These are phyloP conservation scores for Aspergillus tamarii DNA, from an alignment of 2,329 filamentous ascomycete genomes.

Conservation along the genomic window DNA sequence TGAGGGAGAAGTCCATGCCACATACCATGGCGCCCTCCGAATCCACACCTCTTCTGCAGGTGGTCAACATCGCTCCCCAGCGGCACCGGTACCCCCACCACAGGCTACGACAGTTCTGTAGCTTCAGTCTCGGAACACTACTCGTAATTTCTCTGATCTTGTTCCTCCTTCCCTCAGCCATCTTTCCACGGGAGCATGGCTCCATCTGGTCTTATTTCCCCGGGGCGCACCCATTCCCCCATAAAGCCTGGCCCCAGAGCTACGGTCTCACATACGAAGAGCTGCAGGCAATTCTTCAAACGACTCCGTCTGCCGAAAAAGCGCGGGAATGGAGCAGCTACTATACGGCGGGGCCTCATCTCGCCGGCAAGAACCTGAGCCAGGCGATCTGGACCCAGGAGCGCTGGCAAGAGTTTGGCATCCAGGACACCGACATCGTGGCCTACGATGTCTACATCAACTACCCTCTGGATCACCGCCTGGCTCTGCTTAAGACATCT, in stretches of 20 bases:
- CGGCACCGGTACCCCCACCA: constrained; percentile 48
- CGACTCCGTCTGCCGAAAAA: constrained; percentile 58
- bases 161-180: constrained; percentile 45
- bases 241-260: constrained; percentile 45
- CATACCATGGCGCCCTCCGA: constrained; percentile 40
- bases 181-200: constrained; percentile 43
- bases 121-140: constrained; percentile 40
- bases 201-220: constrained; percentile 46
- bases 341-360: constrained; percentile 74
- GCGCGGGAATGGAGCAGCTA: constrained; percentile 75
- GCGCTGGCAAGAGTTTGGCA: constrained; percentile 72
- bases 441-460: constrained; percentile 79
- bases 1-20: constrained; percentile 42
- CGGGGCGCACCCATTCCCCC: constrained; percentile 41
- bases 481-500: constrained; percentile 64
- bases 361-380: constrained; percentile 76
- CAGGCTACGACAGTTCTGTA: constrained; percentile 47
- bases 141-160: constrained; percentile 44
- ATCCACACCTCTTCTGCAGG: constrained; percentile 45
- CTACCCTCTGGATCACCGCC: constrained; percentile 71
- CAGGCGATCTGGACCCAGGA: constrained; percentile 77
- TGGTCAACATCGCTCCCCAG: constrained; percentile 43
- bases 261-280: constrained; percentile 57
- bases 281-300: constrained; percentile 57
- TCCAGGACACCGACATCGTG: constrained; percentile 60